These are phyloP conservation scores for Talaromyces sp. DNA, from an alignment of 2,329 filamentous ascomycete species.

Conservation along the genomic window DNA sequence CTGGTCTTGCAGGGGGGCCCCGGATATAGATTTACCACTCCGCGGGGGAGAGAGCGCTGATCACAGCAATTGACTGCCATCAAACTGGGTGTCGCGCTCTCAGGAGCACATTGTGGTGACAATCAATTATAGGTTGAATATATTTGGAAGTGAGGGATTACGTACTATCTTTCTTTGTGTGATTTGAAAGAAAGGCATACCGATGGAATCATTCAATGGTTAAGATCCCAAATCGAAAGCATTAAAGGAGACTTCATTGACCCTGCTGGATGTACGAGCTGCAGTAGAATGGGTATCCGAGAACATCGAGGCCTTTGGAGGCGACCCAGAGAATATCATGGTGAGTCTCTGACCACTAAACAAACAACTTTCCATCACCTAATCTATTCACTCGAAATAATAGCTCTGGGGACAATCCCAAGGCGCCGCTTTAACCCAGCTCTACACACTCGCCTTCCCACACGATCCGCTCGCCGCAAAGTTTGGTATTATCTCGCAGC, in stretches of 20 bases:
- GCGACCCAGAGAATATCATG: slow-evolving; percentile 25
- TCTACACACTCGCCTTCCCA: slow-evolving; percentile 20
- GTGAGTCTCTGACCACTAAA: not conserved
- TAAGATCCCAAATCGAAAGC: slow-evolving; percentile 13
- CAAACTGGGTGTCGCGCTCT: slow-evolving; percentile 33
- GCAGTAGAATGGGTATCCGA: slow-evolving; percentile 26
- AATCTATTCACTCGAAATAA: too few relatives aligned
- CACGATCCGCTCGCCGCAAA: slow-evolving; percentile 18
- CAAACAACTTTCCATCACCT: too few relatives aligned
- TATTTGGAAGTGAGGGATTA: slow-evolving; percentile 15
- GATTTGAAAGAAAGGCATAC: too few relatives aligned
- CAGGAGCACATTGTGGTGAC: slow-evolving; percentile 39
- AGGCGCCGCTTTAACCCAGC: slow-evolving; percentile 17
- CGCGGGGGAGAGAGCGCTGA: not conserved
- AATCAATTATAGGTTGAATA: slow-evolving; percentile 23
- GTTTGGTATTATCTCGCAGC: slow-evolving; percentile 13
- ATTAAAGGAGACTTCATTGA: not conserved
- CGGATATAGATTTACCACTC: not conserved
- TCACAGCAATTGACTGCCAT: not conserved
- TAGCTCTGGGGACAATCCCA: slow-evolving; percentile 20
- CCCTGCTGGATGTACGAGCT: slow-evolving; percentile 15
- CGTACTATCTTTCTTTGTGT: too few relatives aligned
- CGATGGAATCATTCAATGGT: not conserved
- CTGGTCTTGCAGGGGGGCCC: not conserved
- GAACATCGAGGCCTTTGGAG: slow-evolving; percentile 30